Evolutionary conservation across 2,329 filamentous ascomycete species (phyloP), one percentile per base, ranked within the genome.

Genomic region (Cadophora luteo-olivacea): DNA sequence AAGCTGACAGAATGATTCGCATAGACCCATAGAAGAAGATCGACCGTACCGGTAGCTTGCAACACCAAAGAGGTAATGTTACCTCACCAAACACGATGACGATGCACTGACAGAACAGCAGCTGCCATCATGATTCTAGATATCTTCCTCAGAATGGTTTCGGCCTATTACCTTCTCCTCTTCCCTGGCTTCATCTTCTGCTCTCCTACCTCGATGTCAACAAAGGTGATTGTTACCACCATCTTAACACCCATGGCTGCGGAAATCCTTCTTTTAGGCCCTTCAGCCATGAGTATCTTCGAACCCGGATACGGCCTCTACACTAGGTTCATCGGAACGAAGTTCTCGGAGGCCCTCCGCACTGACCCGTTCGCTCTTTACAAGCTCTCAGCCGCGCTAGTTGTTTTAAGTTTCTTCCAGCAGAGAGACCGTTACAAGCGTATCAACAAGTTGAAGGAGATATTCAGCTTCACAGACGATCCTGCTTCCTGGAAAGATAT

Each of bases 401-500:
- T 19, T 22, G 1, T 49, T 19, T 11, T n/a, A 1, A 49, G n/a
- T 7, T 49, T 12, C 22, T 22, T 49, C 19, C 67, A 69, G 32
- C 62, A 61, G 14, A 66, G 61, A 58, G 38, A 33, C 16, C 57
- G 69, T 14, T 71, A 61, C 45, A 41, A 32, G 36, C 64, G 65
- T 25, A 41, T 71, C 24, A 45, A 69, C 5, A 22, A 12, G 4
- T 45, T 69, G 33, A 69, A 68, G 65, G 48, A 49, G n/a, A 69
- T 64, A 49, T 68, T 66, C 25, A 51, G 62, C 4, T 71, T 67
- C 61, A 68, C 61, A 22, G 36, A 66, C 38, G 32, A 68, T 24
- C 55, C 64, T 1, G 11, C 11, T 36, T 67, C 64, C 9, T 70
- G 24, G n/a, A 49, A 62, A 25, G 19, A 65, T 48, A 70, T 70